Base-by-base conservation (phyloP, 371 early-diverging fungal genomes). In the Mortierella sp. region DNA sequence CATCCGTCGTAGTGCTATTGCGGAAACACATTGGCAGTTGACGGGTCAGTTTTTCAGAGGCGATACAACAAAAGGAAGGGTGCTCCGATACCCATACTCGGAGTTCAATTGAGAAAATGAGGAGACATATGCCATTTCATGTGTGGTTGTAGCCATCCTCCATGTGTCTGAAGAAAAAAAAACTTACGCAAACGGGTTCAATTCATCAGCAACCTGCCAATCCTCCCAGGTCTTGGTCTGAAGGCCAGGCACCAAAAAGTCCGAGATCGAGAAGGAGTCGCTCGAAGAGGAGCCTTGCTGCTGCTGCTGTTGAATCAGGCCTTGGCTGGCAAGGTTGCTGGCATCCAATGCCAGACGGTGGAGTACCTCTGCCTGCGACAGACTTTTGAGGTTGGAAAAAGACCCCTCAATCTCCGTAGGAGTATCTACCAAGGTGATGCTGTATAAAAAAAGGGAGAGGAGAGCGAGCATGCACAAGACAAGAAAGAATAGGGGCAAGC, bases 371-470 rank as follows among this genome's bases (percentile, higher is more conserved):
- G 51, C 71, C n/a, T 55, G 74, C 24, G 79, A 69, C 11, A 61
- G 70, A 44, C 6, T 74, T 57, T 76, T 77, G 78, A 76, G 59
- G 50, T 34, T 69, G 44, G 75, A 54, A 37, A 61, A 13, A 24
- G 37, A 71, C 26, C 72, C 37, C 57, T 77, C 78, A 70, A 78
- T 70, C 34, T 74, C 75, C 50, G 71, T 46, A 34, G 81, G 61
- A 50, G 73, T 71, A 43, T 78, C 82, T 40, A 78, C 82, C 43
- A 82, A 55, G 48, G 82, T 78, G 43, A 77, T 61, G 67, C 82
- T 82, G 48, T 46, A 61, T 3, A 61, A 13, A 61, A 6, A 21
- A 55, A 61, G 6, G 34, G 34, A 34, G 19, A 10, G 37, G 54
- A 40, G 16, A 28, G 8, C 28, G 31, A 9, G 26, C 6, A 8